A percentile compares a stretch with the other conserved stretches of the same genome.
phyloP scores from a whole-genome alignment of 441 rosid genomes.

The Eruca vesicaria region DNA sequence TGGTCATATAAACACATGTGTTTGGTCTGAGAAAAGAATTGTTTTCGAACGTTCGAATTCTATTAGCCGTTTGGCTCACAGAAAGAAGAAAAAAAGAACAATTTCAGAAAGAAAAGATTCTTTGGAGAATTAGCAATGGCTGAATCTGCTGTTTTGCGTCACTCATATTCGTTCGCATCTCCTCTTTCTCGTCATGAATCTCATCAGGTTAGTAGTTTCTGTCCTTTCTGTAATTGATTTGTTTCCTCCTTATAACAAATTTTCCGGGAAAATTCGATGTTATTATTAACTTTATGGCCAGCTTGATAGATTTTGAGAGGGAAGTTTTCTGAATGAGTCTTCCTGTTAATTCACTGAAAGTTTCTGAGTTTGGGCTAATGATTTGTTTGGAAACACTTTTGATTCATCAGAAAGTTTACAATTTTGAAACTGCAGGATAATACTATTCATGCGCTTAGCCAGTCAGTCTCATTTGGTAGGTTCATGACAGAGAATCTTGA shows the following conservation, averaged over 20 bases:
- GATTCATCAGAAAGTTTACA: slow-evolving; percentile 6
- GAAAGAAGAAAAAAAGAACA: background rate
- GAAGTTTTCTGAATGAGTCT: too few species aligned
- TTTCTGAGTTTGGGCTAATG: too few species aligned
- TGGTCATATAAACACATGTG: slow-evolving; percentile 25
- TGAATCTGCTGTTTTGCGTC: slow-evolving; percentile 30
- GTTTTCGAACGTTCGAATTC: slow-evolving; percentile 17
- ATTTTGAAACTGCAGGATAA: slow-evolving; percentile 45
- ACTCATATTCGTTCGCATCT: slow-evolving; percentile 25
- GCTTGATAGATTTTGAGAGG: too few species aligned
- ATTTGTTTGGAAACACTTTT: background rate
- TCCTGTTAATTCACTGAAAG: too few species aligned
- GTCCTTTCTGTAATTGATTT: too few species aligned
- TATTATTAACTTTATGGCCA: too few species aligned
- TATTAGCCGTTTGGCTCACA: slow-evolving; percentile 27
- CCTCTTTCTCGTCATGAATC: slow-evolving; percentile 9
- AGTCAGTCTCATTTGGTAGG: slow-evolving; percentile 62
- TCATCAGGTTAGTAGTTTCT: too few species aligned
- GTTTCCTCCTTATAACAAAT: too few species aligned
- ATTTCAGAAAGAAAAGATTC: background rate
- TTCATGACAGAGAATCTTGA: slow-evolving; percentile 58
- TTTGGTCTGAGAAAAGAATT: slow-evolving; percentile 4
- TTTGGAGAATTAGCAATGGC: background rate
- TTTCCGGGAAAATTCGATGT: too few species aligned
- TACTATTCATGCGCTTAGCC: slow-evolving; percentile 45